Evolutionary conservation across 2,329 filamentous ascomycete genomes (phyloP).

Genomic region (Cordyceps tenuipes): DNA sequence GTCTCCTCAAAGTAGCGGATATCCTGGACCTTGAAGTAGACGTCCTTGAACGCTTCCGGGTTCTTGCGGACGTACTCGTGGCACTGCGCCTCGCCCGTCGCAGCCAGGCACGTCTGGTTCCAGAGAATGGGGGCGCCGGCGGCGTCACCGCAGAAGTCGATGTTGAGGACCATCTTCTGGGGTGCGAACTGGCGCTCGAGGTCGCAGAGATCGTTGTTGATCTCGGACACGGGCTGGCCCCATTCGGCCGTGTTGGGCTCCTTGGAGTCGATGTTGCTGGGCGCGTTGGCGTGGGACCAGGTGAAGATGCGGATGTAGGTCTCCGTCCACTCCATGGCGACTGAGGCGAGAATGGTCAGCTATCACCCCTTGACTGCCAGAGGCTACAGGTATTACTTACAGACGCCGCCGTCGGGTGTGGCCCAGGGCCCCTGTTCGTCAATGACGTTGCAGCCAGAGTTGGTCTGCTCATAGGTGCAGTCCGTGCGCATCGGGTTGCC

Average conservation of each 20-base stretch:
- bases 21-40: conserved; percentile 38
- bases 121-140: not conserved
- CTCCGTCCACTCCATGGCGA: conserved; percentile 53
- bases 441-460: conserved; percentile 33
- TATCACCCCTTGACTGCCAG: not conserved
- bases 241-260: conserved; percentile 20
- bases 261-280: conserved; percentile 42
- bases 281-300: conserved; percentile 49
- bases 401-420: conserved; percentile 30
- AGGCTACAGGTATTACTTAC: conserved; percentile 30
- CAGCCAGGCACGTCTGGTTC: conserved; percentile 16
- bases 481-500: not conserved
- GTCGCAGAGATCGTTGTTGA: conserved; percentile 20
- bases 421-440: conserved; percentile 34
- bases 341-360: conserved; percentile 21
- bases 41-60: conserved; percentile 28
- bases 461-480: conserved; percentile 19
- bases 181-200: conserved; percentile 21
- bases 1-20: conserved; percentile 25
- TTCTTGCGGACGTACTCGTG: conserved; percentile 28
- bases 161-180: conserved; percentile 21
- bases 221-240: conserved; percentile 18
- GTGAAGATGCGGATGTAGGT: conserved; percentile 56
- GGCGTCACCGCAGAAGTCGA: conserved; percentile 12
- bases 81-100: conserved; percentile 23